Evolutionary conservation across 192 early-diverging fungal species (phyloP).

Genomic region (Podila epigama): DNA sequence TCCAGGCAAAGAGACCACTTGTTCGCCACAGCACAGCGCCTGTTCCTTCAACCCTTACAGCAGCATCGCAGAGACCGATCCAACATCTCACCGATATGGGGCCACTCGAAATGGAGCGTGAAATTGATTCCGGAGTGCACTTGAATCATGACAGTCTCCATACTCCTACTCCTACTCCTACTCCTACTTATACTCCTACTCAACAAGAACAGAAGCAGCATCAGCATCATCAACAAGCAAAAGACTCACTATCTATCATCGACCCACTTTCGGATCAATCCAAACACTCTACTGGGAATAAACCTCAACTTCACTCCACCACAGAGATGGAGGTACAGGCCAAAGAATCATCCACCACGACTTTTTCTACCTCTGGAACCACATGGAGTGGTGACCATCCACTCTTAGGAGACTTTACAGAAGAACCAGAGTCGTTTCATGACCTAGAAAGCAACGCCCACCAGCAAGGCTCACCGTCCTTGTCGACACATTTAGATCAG

Average conservation of each 20-base stretch:
- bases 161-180: not conserved
- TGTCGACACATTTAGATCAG: too few species aligned
- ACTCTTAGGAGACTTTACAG: conserved; percentile 20
- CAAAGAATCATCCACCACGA: not conserved
- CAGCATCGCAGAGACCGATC: conserved; percentile 3
- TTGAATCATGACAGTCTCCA: conserved; percentile 1
- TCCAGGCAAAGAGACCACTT: conserved; percentile 5
- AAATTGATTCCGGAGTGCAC: conserved; percentile 12
- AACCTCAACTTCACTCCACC: too few species aligned
- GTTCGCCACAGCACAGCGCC: not conserved
- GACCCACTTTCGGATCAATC: not conserved
- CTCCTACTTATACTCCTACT: too few species aligned
- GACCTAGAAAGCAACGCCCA: not conserved
- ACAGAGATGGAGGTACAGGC: not conserved
- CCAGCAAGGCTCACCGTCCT: too few species aligned
- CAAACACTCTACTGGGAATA: not conserved
- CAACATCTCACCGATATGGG: conserved; percentile 34
- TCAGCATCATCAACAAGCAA: not conserved
- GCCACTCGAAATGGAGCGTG: conserved; percentile 18
- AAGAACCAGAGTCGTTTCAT: conserved; percentile 12
- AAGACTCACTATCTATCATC: not conserved
- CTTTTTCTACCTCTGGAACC: not conserved
- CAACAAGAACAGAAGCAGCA: not conserved
- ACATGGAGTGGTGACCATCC: conserved; percentile 36
- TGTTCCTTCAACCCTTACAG: not conserved